These are phyloP conservation scores for Fagus crenata DNA, from an alignment of 306 rosid genomes.

Conservation along the genomic window DNA sequence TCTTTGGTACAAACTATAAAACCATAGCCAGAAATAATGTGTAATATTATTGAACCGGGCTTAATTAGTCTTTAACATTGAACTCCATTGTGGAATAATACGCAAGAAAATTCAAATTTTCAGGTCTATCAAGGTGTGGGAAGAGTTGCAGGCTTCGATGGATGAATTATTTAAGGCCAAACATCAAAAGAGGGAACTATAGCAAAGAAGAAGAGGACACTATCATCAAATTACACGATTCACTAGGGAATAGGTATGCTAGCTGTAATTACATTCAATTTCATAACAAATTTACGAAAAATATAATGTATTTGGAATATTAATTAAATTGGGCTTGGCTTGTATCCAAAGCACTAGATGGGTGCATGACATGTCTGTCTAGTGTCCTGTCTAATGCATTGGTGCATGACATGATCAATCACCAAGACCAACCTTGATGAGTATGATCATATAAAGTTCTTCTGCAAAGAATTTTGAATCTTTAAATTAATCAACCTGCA, in stretches of 20 bases:
- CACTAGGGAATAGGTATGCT: slow-evolving; percentile 52
- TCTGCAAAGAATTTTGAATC: background rate
- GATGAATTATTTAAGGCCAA: slow-evolving; percentile 61
- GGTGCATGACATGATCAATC: background rate
- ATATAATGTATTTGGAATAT: no score
- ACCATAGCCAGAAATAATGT: background rate
- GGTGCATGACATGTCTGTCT: no score
- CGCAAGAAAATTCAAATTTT: background rate
- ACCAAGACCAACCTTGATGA: no score
- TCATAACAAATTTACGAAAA: background rate
- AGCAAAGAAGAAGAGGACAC: slow-evolving; percentile 55
- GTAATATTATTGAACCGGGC: background rate
- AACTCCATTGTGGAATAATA: background rate
- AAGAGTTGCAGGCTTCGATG: slow-evolving; percentile 75
- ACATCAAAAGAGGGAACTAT: slow-evolving; percentile 62
- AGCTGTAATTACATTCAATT: background rate
- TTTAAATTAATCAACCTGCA: no score
- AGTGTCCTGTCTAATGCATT: no score
- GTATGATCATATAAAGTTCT: background rate
- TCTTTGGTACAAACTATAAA: background rate
- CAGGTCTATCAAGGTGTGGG: slow-evolving; percentile 63
- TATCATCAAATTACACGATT: slow-evolving; percentile 38
- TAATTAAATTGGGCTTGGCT: no score
- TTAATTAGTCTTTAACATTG: background rate
- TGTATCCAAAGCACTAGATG: no score